Conservation (phyloP, 441 rosid genomes). For the Melastoma candidum region DNA sequence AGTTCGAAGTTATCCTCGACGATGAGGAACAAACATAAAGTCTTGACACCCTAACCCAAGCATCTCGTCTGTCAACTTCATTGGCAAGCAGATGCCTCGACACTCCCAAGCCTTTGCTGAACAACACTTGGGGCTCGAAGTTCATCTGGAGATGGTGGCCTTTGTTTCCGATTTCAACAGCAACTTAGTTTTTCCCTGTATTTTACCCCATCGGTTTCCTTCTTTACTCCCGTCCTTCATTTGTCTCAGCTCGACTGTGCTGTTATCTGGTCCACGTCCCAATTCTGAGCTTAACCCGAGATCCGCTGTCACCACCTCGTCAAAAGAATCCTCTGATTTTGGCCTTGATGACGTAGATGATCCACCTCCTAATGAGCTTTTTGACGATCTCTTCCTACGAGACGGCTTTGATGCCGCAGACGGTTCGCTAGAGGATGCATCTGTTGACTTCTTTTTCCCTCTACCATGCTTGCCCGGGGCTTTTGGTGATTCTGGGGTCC, state of each 20-base stretch:
- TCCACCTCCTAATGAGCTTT: conserved; percentile 26
- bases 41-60: no score
- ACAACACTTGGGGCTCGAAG: no score
- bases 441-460: conserved; percentile 21
- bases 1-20: no score
- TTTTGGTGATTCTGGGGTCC: conserved; percentile 20
- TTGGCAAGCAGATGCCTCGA: no score
- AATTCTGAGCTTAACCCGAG: conserved; percentile 13
- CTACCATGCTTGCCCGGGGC: conserved; percentile 18
- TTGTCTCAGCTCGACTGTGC: conserved; percentile 16
- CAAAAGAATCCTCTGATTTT: conserved; percentile 20
- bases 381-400: conserved; percentile 35
- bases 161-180: no score
- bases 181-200: no score
- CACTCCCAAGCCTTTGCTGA: no score
- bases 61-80: no score
- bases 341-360: conserved; percentile 23
- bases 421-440: conserved; percentile 27
- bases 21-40: no score
- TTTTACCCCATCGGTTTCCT: conserved; percentile 8
- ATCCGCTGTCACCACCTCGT: conserved; percentile 11
- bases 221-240: conserved; percentile 20
- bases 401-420: conserved; percentile 28
- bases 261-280: conserved; percentile 15
- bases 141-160: no score